These are phyloP conservation scores for Trichoderma simmonsii DNA, from an alignment of 2,329 filamentous ascomycete genomes.

Conservation along the genomic window DNA sequence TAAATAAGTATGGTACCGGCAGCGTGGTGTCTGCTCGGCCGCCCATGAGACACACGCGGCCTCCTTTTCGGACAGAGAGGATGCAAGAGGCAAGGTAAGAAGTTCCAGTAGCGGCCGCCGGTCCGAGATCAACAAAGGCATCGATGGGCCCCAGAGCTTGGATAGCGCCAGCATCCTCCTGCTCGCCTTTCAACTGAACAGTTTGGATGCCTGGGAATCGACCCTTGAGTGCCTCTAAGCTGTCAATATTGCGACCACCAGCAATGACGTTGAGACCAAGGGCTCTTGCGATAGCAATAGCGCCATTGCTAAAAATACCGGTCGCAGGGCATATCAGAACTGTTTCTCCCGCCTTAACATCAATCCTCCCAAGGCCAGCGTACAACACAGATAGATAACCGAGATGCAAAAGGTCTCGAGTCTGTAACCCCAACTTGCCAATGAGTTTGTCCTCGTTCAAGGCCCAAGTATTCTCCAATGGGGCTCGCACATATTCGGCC, in stretches of 20 bases:
- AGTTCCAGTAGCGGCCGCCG: background rate
- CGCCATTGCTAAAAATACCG: background rate
- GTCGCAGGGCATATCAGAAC: background rate
- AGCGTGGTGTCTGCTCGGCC: background rate
- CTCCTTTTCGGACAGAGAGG: background rate
- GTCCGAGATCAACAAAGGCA: background rate
- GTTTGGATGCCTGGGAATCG: background rate
- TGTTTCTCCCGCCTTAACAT: background rate
- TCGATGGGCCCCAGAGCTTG: background rate
- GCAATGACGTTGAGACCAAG: background rate
- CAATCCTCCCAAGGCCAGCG: background rate
- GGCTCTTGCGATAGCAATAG: background rate
- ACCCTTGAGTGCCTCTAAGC: background rate
- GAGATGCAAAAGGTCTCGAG: background rate
- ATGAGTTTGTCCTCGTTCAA: background rate
- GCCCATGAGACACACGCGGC: background rate
- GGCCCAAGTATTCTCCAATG: background rate
- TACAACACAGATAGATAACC: background rate
- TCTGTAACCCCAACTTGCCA: background rate
- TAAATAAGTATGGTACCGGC: background rate
- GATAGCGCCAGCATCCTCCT: background rate
- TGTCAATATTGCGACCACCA: background rate
- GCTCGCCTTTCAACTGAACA: background rate
- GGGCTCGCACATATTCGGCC: background rate
- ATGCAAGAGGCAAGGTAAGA: background rate